Evolutionary conservation across 2,329 filamentous ascomycete species (phyloP).

Genomic region (Trichoderma semiorbis): DNA sequence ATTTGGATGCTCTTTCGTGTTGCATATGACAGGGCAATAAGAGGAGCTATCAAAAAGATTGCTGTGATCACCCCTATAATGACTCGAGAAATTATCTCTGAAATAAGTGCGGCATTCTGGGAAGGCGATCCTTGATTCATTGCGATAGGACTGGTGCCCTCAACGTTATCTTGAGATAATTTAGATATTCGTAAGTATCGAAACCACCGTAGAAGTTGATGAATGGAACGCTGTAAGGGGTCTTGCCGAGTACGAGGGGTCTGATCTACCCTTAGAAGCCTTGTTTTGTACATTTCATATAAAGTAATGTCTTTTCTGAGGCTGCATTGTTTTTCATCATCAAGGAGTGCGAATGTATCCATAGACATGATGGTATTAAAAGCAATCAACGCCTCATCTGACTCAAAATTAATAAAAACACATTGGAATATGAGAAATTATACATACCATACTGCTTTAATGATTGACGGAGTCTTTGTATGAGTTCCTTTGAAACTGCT

Average conservation of each 20-base stretch:
- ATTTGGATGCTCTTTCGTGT: neutral
- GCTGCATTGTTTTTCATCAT: neutral
- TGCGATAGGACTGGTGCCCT: neutral
- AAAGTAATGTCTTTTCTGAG: neutral
- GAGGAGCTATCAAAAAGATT: neutral
- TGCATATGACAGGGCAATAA: neutral
- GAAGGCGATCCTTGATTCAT: neutral
- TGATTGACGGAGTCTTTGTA: neutral
- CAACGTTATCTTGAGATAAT: neutral
- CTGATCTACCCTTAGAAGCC: neutral
- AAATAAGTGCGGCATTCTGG: neutral
- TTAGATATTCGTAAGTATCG: neutral
- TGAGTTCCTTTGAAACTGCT: neutral
- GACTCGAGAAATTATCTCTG: neutral
- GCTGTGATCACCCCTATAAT: neutral
- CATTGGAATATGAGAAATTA: neutral
- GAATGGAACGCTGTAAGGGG: neutral
- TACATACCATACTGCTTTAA: neutral
- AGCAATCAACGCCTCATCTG: neutral
- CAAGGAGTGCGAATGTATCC: neutral
- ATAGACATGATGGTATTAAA: neutral
- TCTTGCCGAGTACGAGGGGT: neutral
- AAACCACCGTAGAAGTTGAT: neutral
- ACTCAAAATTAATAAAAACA: rapidly evolving
- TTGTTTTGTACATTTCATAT: neutral